Evolutionary conservation across 2,329 filamentous ascomycete species (phyloP).

Genomic region (Penicillium verrucosum): DNA sequence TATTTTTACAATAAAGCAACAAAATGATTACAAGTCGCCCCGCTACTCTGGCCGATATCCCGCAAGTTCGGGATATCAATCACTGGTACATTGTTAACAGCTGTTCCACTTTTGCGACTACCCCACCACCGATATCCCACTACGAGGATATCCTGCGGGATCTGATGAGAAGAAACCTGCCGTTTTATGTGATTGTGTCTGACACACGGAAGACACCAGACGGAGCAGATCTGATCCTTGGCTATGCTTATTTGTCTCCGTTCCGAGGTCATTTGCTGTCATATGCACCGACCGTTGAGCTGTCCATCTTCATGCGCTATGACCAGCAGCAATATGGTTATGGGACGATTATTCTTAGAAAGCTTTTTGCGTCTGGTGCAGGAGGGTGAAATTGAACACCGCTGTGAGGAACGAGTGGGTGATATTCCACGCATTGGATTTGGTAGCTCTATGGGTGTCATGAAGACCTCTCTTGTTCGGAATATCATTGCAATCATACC

Average conservation of each 20-base stretch:
- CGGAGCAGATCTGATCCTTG: conserved; percentile 23
- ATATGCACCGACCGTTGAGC: conserved; percentile 42
- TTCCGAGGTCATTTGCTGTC: conserved; percentile 37
- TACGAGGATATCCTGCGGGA: conserved; percentile 29
- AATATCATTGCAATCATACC: conserved; percentile 41
- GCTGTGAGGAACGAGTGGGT: conserved; percentile 2
- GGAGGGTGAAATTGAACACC: conserved; percentile 15
- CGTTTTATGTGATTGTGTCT: conserved; percentile 38
- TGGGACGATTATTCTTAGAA: conserved; percentile 32
- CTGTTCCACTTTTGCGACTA: conserved; percentile 32
- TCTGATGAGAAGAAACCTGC: conserved; percentile 27
- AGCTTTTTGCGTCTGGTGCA: conserved; percentile 29
- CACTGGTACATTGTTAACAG: conserved; percentile 39
- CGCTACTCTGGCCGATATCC: conserved; percentile 32
- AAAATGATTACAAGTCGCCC: conserved; percentile 28
- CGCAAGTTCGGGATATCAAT: conserved; percentile 35
- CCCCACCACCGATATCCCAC: conserved; percentile 28
- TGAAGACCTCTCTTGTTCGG: conserved; percentile 16
- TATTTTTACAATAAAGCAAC: background rate
- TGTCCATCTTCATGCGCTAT: conserved; percentile 40
- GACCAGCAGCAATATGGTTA: conserved; percentile 31
- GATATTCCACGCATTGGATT: background rate
- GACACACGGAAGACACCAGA: conserved; percentile 11
- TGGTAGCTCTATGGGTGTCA: background rate
- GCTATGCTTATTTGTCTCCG: conserved; percentile 36